Base-by-base conservation (phyloP, 2,329 filamentous ascomycete genomes). In the Didymella pomorum region DNA sequence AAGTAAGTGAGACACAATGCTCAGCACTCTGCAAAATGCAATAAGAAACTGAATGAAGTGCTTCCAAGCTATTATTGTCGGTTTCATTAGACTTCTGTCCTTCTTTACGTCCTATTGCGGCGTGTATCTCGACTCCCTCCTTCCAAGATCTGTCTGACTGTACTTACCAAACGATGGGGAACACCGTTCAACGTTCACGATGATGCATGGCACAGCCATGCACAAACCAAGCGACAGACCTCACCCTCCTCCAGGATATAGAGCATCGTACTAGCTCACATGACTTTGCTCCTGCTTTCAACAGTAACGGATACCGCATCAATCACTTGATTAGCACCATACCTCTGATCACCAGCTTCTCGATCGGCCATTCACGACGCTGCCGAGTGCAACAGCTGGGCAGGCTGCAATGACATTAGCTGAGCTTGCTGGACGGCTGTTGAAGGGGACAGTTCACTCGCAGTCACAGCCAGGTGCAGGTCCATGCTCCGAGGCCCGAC, bases 231-330 rank as follows among this genome's bases (percentile, higher is more conserved):
- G 62, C 63, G 65, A 71, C 63, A 66, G 35, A 62, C 66, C 61
- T 64, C 60, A 60, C 64, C 58, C 60, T 64, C 61, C 60, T 61
- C 49, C 65, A 66, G 66, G 59, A 75, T 76, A 75, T 72, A 65
- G 63, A 76, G 70, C 73, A 77, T 76, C 64, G 68, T 71, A 65
- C 73, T 75, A 72, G 72, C 69, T 69, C 70, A 72, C 69, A 76
- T 75, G 73, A 71, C 71, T 73, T 75, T 74, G 59, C 56, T 68
- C 62, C 71, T 72, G 69, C 64, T 69, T 70, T 63, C 71, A 71
- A 63, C 68, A 75, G 64, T 66, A 72, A 68, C 66, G 61, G 62
- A 70, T 71, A 69, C 67, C 68, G 60, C 70, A 72, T 71, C 69
- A 71, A 72, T 69, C 69, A 69, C 62, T 69, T 65, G 62, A 71